Conservation (phyloP, 495 filamentous ascomycete genomes). For the Neurospora sp. region DNA sequence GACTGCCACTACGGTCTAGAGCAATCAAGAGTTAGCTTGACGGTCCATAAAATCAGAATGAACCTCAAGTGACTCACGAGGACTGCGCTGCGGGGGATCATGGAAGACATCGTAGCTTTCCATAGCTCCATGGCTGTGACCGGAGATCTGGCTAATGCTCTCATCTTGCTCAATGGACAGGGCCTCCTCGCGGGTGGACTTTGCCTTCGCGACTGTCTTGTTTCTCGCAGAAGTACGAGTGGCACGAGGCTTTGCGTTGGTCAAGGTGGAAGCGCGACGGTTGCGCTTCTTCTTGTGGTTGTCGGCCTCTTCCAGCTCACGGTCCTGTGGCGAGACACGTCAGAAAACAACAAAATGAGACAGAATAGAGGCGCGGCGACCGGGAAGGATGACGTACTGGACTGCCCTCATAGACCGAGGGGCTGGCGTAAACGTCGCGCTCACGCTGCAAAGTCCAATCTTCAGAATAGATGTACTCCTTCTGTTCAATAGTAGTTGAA, state of each 20-base stretch:
- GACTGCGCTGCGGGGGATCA: conserved; percentile 19
- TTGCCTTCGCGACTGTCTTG: conserved; percentile 2
- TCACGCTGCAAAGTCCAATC: conserved; percentile 43
- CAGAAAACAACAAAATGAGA: neutral
- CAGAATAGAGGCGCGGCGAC: neutral
- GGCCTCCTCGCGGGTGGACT: neutral
- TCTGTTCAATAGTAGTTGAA: conserved; percentile 57
- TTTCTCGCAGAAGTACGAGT: conserved; percentile 11
- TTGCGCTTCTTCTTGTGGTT: conserved; percentile 15
- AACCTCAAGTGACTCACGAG: conserved; percentile 11
- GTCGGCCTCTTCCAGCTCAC: conserved; percentile 10
- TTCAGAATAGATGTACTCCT: conserved; percentile 57
- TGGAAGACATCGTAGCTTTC: conserved; percentile 25
- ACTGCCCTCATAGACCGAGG: conserved; percentile 33
- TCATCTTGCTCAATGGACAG: conserved; percentile 2
- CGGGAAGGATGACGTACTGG: conserved; percentile 26
- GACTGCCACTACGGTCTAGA: conserved; percentile 18
- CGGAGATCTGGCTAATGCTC: neutral
- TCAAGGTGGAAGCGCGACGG: conserved; percentile 10
- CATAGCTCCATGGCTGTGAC: conserved; percentile 7
- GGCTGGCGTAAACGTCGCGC: conserved; percentile 39
- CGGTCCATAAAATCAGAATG: neutral
- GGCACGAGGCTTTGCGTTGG: conserved; percentile 3
- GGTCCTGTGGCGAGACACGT: conserved; percentile 10
- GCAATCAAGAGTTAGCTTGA: conserved; percentile 2